A percentile compares a stretch with the other conserved stretches of the same genome.
These are phyloP conservation scores for Plasmodium inui DNA, from an alignment of 169 alveolate species.

Conservation along the genomic window DNA sequence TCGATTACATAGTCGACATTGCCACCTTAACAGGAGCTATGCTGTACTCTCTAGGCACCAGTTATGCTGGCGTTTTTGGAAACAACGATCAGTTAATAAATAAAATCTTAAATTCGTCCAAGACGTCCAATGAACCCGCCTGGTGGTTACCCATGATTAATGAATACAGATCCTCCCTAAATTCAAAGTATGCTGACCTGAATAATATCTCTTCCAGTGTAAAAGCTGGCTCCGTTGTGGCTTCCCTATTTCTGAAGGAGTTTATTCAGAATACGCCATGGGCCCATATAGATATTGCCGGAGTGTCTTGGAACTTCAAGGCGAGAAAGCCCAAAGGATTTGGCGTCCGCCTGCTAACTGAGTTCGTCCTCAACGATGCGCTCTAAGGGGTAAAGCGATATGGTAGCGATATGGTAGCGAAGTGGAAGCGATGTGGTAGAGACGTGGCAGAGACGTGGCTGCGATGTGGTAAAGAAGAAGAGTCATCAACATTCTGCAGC, in stretches of 20 bases:
- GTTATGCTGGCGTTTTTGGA: constrained; percentile 84
- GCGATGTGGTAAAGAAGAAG: not conserved
- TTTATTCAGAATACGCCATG: constrained; percentile 92
- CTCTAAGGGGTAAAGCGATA: not conserved
- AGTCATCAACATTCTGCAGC: not conserved
- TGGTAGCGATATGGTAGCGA: not conserved
- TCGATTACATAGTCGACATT: constrained; percentile 91
- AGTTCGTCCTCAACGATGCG: constrained; percentile 54
- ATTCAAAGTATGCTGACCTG: constrained; percentile 92
- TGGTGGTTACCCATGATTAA: constrained; percentile 93
- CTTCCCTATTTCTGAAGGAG: constrained; percentile 94
- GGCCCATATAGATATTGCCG: constrained; percentile 98
- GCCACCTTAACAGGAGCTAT: constrained; percentile 98
- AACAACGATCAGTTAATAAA: constrained; percentile 78
- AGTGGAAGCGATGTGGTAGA: not conserved
- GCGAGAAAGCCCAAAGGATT: constrained; percentile 88
- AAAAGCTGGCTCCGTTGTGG: constrained; percentile 90
- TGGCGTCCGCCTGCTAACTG: constrained; percentile 86
- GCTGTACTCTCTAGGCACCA: constrained; percentile 90
- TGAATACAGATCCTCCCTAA: constrained; percentile 85
- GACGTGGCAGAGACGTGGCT: no score
- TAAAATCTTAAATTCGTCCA: constrained; percentile 76
- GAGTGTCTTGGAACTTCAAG: constrained; percentile 89
- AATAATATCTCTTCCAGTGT: constrained; percentile 84
- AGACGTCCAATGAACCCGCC: constrained; percentile 84